Percentiles rank a stretch among this genome's conserved stretches.
phyloP scores from a whole-genome alignment of 345 rosid genomes.

The Bruguiera parviflora region DNA sequence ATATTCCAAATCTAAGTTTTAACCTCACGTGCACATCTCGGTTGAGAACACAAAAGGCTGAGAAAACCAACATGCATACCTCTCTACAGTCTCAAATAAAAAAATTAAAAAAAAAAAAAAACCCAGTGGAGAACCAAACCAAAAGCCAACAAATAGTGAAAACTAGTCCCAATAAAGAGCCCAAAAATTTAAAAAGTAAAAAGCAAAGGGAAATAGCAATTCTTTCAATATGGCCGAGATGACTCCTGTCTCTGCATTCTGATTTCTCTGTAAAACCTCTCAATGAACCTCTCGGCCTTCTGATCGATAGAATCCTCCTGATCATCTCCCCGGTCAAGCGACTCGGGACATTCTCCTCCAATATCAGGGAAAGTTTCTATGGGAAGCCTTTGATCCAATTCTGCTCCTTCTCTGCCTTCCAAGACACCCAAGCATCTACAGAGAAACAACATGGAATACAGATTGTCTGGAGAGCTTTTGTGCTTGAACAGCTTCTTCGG shows the following conservation, averaged over 20 bases:
- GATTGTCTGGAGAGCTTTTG: neutral
- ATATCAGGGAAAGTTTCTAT: slow-evolving; percentile 13
- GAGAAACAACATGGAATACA: slow-evolving; percentile 28
- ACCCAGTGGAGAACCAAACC: neutral
- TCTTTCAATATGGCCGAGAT: neutral
- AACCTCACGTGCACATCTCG: neutral
- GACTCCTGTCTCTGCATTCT: slow-evolving; percentile 55
- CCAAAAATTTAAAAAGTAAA: neutral
- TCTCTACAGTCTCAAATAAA: slow-evolving; percentile 5
- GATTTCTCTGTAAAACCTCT: slow-evolving; percentile 58
- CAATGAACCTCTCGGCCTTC: slow-evolving; percentile 75
- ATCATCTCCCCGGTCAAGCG: slow-evolving; percentile 15
- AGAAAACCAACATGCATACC: neutral
- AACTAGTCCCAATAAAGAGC: neutral
- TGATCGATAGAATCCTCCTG: slow-evolving; percentile 49
- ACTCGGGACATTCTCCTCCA: slow-evolving; percentile 11
- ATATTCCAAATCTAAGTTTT: neutral
- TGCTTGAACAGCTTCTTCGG: neutral
- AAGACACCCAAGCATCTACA: slow-evolving; percentile 43
- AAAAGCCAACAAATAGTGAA: neutral
- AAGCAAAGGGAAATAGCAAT: neutral
- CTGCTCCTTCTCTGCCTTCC: slow-evolving; percentile 15
- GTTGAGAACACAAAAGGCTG: neutral
- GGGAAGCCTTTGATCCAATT: slow-evolving; percentile 13
- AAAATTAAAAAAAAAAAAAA: no score